phyloP scores from a whole-genome alignment of 2,329 filamentous ascomycete genomes.

The Cadophora sp. region DNA sequence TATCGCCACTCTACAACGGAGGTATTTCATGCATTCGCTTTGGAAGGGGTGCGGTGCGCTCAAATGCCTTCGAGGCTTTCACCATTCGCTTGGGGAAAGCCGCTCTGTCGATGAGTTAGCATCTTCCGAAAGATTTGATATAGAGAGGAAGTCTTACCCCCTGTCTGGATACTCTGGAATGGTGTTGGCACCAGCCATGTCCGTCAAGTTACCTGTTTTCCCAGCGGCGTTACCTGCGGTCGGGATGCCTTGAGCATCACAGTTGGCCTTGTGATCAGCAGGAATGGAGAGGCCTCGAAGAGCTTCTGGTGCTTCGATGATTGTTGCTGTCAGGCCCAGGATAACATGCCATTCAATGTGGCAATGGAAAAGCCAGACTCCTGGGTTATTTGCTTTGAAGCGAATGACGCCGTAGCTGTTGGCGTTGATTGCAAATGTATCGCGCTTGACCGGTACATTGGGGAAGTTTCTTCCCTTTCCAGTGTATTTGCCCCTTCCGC shows the following conservation, averaged over 20 bases:
- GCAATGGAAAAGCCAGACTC: conserved; percentile 57
- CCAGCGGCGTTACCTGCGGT: conserved; percentile 64
- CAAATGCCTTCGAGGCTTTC: conserved; percentile 15
- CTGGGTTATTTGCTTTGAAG: conserved; percentile 56
- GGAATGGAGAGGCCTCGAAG: conserved; percentile 49
- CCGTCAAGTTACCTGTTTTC: conserved; percentile 58
- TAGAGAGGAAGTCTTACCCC: conserved; percentile 11
- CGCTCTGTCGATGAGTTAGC: conserved; percentile 6
- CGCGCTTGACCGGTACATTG: conserved; percentile 55
- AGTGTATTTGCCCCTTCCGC: conserved; percentile 14
- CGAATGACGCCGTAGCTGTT: conserved; percentile 53
- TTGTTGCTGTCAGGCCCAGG: conserved; percentile 26
- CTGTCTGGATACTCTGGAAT: conserved; percentile 18
- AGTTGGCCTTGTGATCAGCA: conserved; percentile 51
- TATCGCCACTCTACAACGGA: background rate
- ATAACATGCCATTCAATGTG: conserved; percentile 54
- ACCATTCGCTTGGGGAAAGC: conserved; percentile 13
- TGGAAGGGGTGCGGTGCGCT: background rate
- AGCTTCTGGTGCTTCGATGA: conserved; percentile 29
- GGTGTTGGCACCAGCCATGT: conserved; percentile 57
- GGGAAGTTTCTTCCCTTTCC: conserved; percentile 32
- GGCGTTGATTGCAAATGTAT: conserved; percentile 48
- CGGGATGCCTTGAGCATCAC: conserved; percentile 49
- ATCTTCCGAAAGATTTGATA: background rate
- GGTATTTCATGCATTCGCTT: background rate